Conservation (phyloP, 495 filamentous ascomycete species). For the Penicillium ochrochloron region DNA sequence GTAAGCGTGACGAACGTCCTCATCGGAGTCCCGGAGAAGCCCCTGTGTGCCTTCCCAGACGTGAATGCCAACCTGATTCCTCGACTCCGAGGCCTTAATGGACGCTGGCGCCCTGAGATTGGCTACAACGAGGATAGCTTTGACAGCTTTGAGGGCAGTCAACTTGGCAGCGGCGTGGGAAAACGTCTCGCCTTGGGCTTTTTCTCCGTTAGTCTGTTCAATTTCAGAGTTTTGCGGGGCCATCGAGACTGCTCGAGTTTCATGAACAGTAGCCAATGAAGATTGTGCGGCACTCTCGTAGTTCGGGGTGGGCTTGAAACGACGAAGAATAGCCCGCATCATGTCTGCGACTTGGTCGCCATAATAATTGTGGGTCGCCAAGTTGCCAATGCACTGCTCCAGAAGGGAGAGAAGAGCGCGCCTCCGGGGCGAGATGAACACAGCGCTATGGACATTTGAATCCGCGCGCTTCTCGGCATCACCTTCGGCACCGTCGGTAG, state of each 20-base stretch:
- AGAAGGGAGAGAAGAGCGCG: constrained; percentile 66
- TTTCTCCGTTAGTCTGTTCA: constrained; percentile 31
- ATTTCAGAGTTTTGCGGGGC: constrained; percentile 10
- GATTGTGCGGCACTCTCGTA: constrained; percentile 42
- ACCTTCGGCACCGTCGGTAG: constrained; percentile 53
- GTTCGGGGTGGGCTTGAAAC: constrained; percentile 67
- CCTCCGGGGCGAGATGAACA: constrained; percentile 47
- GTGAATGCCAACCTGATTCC: constrained; percentile 73
- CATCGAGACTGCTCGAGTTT: constrained; percentile 23
- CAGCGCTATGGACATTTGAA: constrained; percentile 11
- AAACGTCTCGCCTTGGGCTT: constrained; percentile 57
- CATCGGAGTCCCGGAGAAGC: constrained; percentile 78
- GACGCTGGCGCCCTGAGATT: constrained; percentile 65
- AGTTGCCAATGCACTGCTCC: constrained; percentile 76
- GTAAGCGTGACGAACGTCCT: constrained; percentile 79
- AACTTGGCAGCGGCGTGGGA: constrained; percentile 73
- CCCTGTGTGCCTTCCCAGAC: constrained; percentile 94
- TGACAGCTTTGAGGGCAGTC: constrained; percentile 78
- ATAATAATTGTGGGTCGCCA: constrained; percentile 95
- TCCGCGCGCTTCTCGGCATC: constrained; percentile 29
- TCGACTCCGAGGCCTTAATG: constrained; percentile 63
- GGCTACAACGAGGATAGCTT: constrained; percentile 77
- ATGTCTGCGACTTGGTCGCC: constrained; percentile 92
- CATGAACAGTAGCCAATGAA: constrained; percentile 48
- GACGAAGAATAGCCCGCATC: constrained; percentile 75